These are phyloP conservation scores for Sophora flavescens DNA, from an alignment of 306 rosid genomes.

Conservation along the genomic window DNA sequence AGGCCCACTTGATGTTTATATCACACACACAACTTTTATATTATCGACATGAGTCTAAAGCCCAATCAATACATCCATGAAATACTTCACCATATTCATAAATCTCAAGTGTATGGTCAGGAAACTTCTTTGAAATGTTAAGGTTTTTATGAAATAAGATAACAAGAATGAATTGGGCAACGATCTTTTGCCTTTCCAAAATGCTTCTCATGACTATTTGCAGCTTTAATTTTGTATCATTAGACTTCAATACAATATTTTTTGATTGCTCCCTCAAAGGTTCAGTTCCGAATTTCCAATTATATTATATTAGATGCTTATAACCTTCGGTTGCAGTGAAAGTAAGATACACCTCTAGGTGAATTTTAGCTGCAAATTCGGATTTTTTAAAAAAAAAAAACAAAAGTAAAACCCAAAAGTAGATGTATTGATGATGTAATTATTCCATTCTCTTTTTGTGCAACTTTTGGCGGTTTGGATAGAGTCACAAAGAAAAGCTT, in stretches of 20 bases:
- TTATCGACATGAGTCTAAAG: no score
- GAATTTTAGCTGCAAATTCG: no score
- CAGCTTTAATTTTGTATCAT: neutral
- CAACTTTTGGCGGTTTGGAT: no score
- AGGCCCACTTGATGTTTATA: no score
- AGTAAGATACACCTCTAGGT: no score
- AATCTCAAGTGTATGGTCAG: neutral
- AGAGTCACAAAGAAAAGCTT: no score
- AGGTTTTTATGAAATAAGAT: neutral
- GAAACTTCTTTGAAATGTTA: neutral
- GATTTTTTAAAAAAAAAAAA: no score
- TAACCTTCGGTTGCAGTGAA: no score
- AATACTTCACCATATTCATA: neutral
- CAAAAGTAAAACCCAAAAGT: no score
- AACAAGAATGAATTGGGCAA: neutral
- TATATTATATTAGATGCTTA: neutral
- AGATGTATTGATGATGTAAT: no score
- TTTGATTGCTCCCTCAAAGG: neutral
- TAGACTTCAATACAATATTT: neutral
- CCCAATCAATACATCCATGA: no score
- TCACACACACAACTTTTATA: neutral
- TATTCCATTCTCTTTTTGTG: no score
- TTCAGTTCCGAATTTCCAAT: neutral
- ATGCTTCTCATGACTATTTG: conserved; percentile 12
- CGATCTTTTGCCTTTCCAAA: neutral